Percentiles rank a stretch among this genome's conserved stretches.
Evolutionary conservation across 805 yeast species (phyloP).

Genomic region (Spathaspora girioi): DNA sequence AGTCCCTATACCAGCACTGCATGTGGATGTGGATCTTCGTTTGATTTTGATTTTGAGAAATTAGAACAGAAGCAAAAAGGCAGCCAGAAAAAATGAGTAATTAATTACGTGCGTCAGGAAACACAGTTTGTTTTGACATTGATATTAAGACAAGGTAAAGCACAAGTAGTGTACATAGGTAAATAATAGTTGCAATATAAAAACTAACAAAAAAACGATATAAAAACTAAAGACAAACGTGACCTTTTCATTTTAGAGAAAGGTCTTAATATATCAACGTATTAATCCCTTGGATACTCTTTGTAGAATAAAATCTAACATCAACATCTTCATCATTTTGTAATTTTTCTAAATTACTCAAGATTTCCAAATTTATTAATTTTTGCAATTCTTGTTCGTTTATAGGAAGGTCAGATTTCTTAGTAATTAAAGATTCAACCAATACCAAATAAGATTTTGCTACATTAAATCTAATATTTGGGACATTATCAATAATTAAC

Average conservation of each 20-base stretch:
- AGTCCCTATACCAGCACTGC: slow-evolving; percentile 74
- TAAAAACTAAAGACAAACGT: background rate
- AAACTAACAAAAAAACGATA: background rate
- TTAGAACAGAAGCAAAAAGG: slow-evolving; percentile 15
- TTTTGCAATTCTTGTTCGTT: slow-evolving; percentile 19
- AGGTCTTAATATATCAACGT: slow-evolving; percentile 6
- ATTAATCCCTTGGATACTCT: slow-evolving; percentile 39
- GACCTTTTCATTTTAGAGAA: background rate
- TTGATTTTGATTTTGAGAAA: slow-evolving; percentile 47
- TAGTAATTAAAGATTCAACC: slow-evolving; percentile 46
- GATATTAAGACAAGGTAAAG: background rate
- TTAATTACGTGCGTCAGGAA: no score
- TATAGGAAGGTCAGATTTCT: slow-evolving; percentile 9
- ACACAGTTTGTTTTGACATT: no score
- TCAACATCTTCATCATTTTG: slow-evolving; percentile 77
- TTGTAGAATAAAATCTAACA: slow-evolving; percentile 79
- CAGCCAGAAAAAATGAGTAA: slow-evolving; percentile 7
- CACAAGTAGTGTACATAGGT: background rate
- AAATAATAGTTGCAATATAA: background rate
- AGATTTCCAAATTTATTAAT: slow-evolving; percentile 41
- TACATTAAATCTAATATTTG: slow-evolving; percentile 92
- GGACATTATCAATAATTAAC: slow-evolving; percentile 76
- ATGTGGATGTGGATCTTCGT: slow-evolving; percentile 46
- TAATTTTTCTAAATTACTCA: slow-evolving; percentile 64
- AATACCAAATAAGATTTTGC: slow-evolving; percentile 76